Conservation (phyloP, 495 filamentous ascomycete genomes). For the Penicillium longicatenatum region DNA sequence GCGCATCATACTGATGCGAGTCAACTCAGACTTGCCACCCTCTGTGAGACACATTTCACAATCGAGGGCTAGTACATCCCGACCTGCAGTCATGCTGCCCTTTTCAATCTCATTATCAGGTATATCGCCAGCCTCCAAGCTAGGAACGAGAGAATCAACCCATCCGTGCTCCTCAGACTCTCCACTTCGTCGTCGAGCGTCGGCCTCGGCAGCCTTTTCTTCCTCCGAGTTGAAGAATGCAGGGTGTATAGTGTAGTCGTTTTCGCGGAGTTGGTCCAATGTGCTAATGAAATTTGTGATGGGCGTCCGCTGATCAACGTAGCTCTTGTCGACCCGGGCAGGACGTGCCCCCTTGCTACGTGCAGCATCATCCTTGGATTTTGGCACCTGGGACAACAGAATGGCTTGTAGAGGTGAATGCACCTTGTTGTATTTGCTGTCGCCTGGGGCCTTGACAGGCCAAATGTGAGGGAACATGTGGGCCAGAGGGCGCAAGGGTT, state of each 20-base stretch:
- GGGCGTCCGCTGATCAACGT: conserved; percentile 69
- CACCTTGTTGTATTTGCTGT: conserved; percentile 74
- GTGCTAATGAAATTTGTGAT: conserved; percentile 76
- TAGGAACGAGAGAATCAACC: conserved; percentile 75
- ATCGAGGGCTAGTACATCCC: conserved; percentile 80
- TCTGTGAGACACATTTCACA: conserved; percentile 96
- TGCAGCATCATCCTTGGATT: conserved; percentile 57
- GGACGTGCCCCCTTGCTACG: conserved; percentile 55
- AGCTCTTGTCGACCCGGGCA: conserved; percentile 58
- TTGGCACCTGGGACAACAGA: conserved; percentile 68
- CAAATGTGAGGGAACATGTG: conserved; percentile 84
- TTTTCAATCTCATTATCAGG: conserved; percentile 70
- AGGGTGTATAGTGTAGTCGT: conserved; percentile 81
- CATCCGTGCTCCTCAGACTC: conserved; percentile 66
- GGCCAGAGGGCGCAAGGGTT: conserved; percentile 67
- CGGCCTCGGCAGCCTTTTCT: conserved; percentile 44
- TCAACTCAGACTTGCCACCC: conserved; percentile 72
- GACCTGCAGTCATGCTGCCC: conserved; percentile 81
- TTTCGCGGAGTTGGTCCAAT: conserved; percentile 72
- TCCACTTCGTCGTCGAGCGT: conserved; percentile 45
- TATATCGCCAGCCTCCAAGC: conserved; percentile 63
- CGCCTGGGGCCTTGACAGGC: conserved; percentile 84
- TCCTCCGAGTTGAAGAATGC: conserved; percentile 53
- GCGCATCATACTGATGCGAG: conserved; percentile 78
- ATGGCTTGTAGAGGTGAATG: conserved; percentile 82